phyloP scores from a whole-genome alignment of 768 basidiomycete genomes.

The Flagelloscypha sp. region DNA sequence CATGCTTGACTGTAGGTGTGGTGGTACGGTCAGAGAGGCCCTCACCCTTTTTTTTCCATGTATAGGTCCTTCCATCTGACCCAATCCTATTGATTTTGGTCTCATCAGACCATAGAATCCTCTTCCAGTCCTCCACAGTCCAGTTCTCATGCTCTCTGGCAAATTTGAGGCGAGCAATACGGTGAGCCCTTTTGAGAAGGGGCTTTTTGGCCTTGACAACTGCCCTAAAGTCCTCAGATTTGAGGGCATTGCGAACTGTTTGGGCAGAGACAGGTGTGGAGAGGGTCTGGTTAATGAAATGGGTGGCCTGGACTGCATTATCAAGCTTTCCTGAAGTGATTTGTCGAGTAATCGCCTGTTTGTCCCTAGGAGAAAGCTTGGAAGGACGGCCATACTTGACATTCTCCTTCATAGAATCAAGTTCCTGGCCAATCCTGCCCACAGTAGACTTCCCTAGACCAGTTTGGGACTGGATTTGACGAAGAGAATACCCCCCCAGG shows the following conservation, averaged over 20 bases:
- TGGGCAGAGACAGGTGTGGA: constrained; percentile 10
- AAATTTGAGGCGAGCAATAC: constrained; percentile 6
- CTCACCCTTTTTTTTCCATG: constrained; percentile 15
- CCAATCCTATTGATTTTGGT: constrained; percentile 22
- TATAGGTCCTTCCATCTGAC: constrained; percentile 18
- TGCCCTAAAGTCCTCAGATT: constrained; percentile 3
- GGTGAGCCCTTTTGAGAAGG: constrained; percentile 6
- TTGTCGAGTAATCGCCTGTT: neutral
- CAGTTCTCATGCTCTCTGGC: constrained; percentile 12
- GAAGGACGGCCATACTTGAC: constrained; percentile 5
- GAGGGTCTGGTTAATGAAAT: constrained; percentile 10
- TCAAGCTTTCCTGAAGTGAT: constrained; percentile 4
- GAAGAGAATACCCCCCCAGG: too few relatives aligned
- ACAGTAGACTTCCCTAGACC: too few relatives aligned
- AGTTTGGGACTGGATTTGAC: too few relatives aligned
- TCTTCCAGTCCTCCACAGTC: constrained; percentile 20
- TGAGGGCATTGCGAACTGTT: constrained; percentile 4
- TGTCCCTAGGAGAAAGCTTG: constrained; percentile 9
- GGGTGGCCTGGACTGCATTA: constrained; percentile 8
- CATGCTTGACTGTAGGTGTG: constrained; percentile 16
- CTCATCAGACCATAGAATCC: constrained; percentile 21
- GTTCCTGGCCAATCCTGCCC: too few relatives aligned
- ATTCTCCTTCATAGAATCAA: too few relatives aligned
- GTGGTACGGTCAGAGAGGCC: constrained; percentile 10
- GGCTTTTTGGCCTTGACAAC: constrained; percentile 10